Percentiles rank a stretch among this genome's conserved stretches.
Evolutionary conservation across 2,329 filamentous ascomycete genomes (phyloP).

Genomic region (Diaporthe batatas): DNA sequence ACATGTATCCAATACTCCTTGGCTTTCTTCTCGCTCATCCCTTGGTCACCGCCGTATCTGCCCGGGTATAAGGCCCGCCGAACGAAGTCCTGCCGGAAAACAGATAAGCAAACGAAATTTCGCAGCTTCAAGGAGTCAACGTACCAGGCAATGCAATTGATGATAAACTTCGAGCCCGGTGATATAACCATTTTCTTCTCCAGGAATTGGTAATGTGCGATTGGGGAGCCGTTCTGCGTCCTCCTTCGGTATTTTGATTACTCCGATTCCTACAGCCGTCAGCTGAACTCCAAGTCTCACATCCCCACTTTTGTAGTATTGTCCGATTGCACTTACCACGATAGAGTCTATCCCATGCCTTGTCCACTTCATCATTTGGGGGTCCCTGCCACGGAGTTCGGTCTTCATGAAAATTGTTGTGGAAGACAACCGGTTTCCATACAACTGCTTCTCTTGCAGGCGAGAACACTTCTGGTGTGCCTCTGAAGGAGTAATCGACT

Average conservation of each 20-base stretch:
- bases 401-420: slow-evolving; percentile 37
- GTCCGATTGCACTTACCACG: slow-evolving; percentile 13
- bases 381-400: slow-evolving; percentile 32
- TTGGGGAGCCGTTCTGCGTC: slow-evolving; percentile 1
- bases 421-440: slow-evolving; percentile 38
- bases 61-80: background rate
- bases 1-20: background rate
- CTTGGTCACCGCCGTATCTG: background rate
- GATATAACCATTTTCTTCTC: background rate
- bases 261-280: background rate
- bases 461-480: slow-evolving; percentile 28
- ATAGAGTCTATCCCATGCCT: slow-evolving; percentile 36
- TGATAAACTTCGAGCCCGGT: background rate
- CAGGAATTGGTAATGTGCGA: background rate
- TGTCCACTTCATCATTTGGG: slow-evolving; percentile 37
- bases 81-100: background rate
- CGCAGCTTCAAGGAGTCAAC: background rate
- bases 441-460: slow-evolving; percentile 22
- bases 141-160: background rate
- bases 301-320: background rate
- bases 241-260: slow-evolving; percentile 1
- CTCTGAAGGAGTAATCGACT: background rate
- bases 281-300: background rate
- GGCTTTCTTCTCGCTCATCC: background rate
- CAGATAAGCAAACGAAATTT: background rate